phyloP scores from a whole-genome alignment of 352 stramenopile genomes.

The Phytophthora europaea region DNA sequence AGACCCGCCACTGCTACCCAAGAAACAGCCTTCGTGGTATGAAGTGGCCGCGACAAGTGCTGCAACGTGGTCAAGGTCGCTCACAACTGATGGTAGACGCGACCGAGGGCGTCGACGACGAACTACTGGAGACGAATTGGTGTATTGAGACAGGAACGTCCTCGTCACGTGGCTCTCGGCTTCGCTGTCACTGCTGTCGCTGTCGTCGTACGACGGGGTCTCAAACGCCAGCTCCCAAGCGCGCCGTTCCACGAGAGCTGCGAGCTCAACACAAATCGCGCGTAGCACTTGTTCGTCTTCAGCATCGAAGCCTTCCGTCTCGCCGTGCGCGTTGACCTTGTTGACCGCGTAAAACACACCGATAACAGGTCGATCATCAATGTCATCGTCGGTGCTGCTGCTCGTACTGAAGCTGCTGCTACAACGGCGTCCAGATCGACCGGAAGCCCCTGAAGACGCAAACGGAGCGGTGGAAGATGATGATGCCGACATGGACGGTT shows the following conservation, averaged over 20 bases:
- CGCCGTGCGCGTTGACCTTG: conserved; percentile 55
- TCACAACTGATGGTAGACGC: conserved; percentile 38
- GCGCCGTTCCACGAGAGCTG: conserved; percentile 69
- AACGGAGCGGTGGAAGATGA: conserved; percentile 28
- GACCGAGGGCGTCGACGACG: conserved; percentile 41
- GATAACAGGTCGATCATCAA: conserved; percentile 61
- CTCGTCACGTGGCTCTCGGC: conserved; percentile 57
- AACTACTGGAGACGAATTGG: conserved; percentile 54
- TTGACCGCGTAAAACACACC: conserved; percentile 88
- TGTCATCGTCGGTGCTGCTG: conserved; percentile 63
- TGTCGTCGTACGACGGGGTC: conserved; percentile 51
- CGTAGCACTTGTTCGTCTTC: conserved; percentile 79
- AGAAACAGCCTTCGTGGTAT: conserved; percentile 52
- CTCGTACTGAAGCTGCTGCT: conserved; percentile 52
- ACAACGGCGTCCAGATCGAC: conserved; percentile 42
- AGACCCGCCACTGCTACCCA: conserved; percentile 32
- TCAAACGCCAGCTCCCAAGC: conserved; percentile 84
- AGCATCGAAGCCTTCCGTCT: conserved; percentile 55
- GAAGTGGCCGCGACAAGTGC: conserved; percentile 48
- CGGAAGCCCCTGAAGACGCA: conserved; percentile 24
- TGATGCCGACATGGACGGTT: conserved; percentile 35
- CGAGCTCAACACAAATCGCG: conserved; percentile 72
- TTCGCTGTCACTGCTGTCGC: conserved; percentile 54
- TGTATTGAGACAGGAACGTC: conserved; percentile 84
- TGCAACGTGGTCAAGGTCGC: conserved; percentile 43